A percentile compares a stretch with the other conserved stretches of the same genome.
Evolutionary conservation across 305 asterid genomes (phyloP).

Genomic region (Fraxinus greggii): DNA sequence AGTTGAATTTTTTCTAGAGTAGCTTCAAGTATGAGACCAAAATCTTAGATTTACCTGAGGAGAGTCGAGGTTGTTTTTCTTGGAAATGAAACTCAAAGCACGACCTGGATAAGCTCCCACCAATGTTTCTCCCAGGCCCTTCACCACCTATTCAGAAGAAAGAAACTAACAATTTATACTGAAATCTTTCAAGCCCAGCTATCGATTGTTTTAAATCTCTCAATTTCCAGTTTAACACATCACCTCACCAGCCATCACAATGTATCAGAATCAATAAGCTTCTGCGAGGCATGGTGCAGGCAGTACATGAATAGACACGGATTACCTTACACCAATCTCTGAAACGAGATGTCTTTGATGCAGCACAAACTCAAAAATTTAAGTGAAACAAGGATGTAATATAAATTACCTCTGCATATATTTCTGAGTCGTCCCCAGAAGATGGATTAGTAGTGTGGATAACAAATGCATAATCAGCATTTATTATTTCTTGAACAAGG

Average conservation of each 20-base stretch:
- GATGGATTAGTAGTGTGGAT: conserved; percentile 99
- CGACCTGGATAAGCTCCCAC: conserved; percentile 99
- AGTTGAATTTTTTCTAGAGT: conserved; percentile 10
- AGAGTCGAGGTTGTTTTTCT: conserved; percentile 74
- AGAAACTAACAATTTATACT: conserved; percentile 17
- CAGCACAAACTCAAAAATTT: neutral
- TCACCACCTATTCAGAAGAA: conserved; percentile 71
- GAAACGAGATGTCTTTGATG: neutral
- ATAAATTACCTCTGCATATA: conserved; percentile 80
- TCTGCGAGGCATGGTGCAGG: neutral
- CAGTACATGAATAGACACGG: neutral
- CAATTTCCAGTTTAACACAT: neutral
- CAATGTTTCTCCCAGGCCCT: conserved; percentile 98
- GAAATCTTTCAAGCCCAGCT: neutral
- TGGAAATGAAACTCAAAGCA: conserved; percentile 91
- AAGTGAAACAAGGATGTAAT: conserved; percentile 15
- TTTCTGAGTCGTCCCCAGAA: conserved; percentile 87
- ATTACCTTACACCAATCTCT: conserved; percentile 8
- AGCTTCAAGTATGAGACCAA: conserved; percentile 17
- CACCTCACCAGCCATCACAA: neutral
- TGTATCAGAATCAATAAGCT: neutral
- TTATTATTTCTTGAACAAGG: conserved; percentile 95
- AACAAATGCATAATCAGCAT: conserved; percentile 98
- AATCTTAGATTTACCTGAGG: conserved; percentile 54
- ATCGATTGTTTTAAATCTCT: neutral